Evolutionary conservation across 192 early-diverging fungal genomes (phyloP).

Genomic region (Backusella parvicylindrica): DNA sequence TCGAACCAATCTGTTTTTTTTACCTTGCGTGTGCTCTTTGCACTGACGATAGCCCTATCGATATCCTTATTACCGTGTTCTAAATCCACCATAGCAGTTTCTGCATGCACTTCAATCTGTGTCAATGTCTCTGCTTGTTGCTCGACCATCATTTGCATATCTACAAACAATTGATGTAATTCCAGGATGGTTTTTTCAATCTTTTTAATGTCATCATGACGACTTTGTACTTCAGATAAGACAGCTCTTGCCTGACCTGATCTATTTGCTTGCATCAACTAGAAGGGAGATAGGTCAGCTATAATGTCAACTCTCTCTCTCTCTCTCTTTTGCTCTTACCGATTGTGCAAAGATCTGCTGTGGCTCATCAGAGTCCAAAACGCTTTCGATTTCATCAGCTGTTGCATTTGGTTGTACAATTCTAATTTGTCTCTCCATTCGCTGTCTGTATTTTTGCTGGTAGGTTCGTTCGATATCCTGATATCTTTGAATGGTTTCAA

Average conservation of each 20-base stretch:
- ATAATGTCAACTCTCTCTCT: background rate
- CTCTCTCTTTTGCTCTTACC: constrained; percentile 31
- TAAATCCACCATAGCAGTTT: constrained; percentile 56
- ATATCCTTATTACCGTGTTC: constrained; percentile 67
- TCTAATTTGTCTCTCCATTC: constrained; percentile 79
- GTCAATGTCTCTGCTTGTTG: constrained; percentile 72
- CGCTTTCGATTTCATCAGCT: constrained; percentile 69
- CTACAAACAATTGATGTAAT: constrained; percentile 84
- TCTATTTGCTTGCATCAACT: constrained; percentile 73
- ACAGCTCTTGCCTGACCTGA: constrained; percentile 79
- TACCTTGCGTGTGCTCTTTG: constrained; percentile 37
- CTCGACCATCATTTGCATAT: constrained; percentile 81
- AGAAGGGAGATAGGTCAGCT: background rate
- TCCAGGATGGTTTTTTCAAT: constrained; percentile 88
- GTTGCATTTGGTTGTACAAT: constrained; percentile 85
- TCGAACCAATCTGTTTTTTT: background rate
- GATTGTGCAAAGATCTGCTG: constrained; percentile 82
- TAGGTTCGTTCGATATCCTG: constrained; percentile 77
- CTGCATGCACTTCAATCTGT: constrained; percentile 65
- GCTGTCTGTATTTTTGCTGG: constrained; percentile 78
- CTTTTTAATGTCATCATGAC: constrained; percentile 82
- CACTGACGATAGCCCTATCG: constrained; percentile 49
- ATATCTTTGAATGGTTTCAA: constrained; percentile 69
- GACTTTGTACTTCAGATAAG: constrained; percentile 76
- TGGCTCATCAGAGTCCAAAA: constrained; percentile 68